Evolutionary conservation across 2,329 filamentous ascomycete genomes (phyloP).

Genomic region (Emydomyces testavorans): DNA sequence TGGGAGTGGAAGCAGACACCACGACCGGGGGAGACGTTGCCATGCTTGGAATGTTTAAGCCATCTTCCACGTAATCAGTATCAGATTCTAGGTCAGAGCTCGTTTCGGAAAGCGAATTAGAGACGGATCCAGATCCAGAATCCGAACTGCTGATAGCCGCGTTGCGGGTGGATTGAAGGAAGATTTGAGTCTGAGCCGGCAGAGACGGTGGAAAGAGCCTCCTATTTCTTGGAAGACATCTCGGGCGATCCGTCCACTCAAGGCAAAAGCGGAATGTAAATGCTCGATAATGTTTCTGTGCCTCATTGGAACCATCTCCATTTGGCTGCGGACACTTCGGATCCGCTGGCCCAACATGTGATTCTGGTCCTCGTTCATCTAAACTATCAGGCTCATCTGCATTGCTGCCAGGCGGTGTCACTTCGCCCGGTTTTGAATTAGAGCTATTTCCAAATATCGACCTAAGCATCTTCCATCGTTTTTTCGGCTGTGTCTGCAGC

Average conservation of each 20-base stretch:
- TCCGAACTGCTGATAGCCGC: conserved; percentile 11
- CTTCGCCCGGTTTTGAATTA: conserved; percentile 35
- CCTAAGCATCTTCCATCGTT: conserved; percentile 43
- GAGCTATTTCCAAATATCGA: conserved; percentile 39
- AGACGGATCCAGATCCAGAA: conserved; percentile 14
- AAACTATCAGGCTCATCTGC: conserved; percentile 23
- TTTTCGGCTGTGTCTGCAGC: conserved; percentile 24
- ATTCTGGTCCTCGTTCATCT: conserved; percentile 18
- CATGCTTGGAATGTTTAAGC: conserved; percentile 9
- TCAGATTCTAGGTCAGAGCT: conserved; percentile 17
- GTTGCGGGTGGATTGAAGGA: conserved; percentile 35
- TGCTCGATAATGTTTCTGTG: conserved; percentile 34
- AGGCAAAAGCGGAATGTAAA: conserved; percentile 58
- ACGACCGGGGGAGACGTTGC: conserved; percentile 6
- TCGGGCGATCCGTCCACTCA: conserved; percentile 50
- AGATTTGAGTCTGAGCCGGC: conserved; percentile 44
- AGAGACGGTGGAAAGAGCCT: conserved; percentile 46
- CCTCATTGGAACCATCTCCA: conserved; percentile 1
- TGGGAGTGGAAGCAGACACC: conserved; percentile 17
- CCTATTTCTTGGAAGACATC: conserved; percentile 40
- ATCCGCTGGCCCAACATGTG: background rate
- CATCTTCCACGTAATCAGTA: conserved; percentile 14
- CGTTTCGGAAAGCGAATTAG: conserved; percentile 15
- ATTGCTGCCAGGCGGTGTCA: conserved; percentile 30
- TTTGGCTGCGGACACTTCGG: conserved; percentile 3